A percentile compares a stretch with the other conserved stretches of the same genome.
phyloP scores from a whole-genome alignment of 2,329 filamentous ascomycete species.

The Massarina eburnea region DNA sequence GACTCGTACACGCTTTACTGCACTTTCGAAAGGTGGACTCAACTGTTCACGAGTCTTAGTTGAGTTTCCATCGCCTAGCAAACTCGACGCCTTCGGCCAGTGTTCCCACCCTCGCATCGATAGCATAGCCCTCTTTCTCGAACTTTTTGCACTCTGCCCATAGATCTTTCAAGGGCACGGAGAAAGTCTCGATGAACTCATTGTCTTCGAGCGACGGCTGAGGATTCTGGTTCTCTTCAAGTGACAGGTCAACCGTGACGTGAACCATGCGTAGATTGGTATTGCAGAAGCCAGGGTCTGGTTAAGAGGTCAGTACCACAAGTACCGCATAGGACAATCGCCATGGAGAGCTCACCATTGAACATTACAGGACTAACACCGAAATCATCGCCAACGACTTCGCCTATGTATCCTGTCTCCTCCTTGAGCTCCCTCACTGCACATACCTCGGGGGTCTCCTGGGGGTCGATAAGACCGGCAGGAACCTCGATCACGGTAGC shows the following conservation, averaged over 20 bases:
- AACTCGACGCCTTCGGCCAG: slow-evolving; percentile 77
- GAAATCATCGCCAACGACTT: slow-evolving; percentile 36
- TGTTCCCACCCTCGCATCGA: slow-evolving; percentile 77
- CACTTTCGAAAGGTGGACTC: too few species aligned
- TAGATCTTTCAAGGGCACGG: slow-evolving; percentile 63
- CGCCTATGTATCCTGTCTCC: slow-evolving; percentile 65
- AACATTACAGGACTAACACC: slow-evolving; percentile 46
- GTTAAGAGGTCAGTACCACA: not conserved
- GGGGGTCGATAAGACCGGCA: slow-evolving; percentile 62
- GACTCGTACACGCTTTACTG: too few species aligned
- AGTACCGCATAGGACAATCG: not conserved
- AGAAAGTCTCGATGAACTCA: slow-evolving; percentile 81
- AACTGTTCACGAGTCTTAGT: not conserved
- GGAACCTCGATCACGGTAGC: slow-evolving; percentile 65
- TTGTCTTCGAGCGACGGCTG: slow-evolving; percentile 72
- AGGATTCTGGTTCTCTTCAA: slow-evolving; percentile 69
- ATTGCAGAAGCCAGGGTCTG: slow-evolving; percentile 47
- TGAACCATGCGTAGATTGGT: slow-evolving; percentile 65
- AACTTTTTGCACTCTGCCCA: slow-evolving; percentile 68
- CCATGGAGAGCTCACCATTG: slow-evolving; percentile 39
- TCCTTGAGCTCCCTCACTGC: slow-evolving; percentile 64
- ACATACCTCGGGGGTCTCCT: slow-evolving; percentile 59
- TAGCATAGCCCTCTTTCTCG: slow-evolving; percentile 71
- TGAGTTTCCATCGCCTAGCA: slow-evolving; percentile 55
- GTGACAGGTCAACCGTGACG: slow-evolving; percentile 68